phyloP scores from a whole-genome alignment of 1,284 basidiomycete genomes.

The Austroboletus olivaceoglutinosus region DNA sequence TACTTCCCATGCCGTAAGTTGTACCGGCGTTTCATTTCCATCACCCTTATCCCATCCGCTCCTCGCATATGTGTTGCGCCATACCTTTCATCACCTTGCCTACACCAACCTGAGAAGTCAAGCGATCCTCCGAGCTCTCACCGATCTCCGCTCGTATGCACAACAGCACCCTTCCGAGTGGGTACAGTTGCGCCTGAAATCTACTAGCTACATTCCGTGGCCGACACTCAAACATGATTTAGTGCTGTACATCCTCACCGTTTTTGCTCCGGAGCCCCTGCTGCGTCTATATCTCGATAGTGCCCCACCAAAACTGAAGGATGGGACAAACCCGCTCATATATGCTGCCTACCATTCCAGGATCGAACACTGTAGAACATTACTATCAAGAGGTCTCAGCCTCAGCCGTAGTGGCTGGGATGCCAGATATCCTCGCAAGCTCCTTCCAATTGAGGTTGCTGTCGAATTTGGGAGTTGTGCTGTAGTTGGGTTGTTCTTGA shows the following conservation, averaged over 20 bases:
- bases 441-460: slow-evolving; percentile 10
- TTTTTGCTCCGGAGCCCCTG: background rate
- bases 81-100: background rate
- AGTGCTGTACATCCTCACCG: slow-evolving; percentile 8
- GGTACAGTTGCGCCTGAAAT: background rate
- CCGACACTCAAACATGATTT: slow-evolving; percentile 7
- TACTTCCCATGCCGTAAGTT: too few relatives aligned
- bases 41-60: too few relatives aligned
- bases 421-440: too few relatives aligned
- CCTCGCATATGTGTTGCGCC: background rate
- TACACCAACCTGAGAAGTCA: too few relatives aligned
- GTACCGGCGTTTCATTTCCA: too few relatives aligned
- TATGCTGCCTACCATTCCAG: background rate
- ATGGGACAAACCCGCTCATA: slow-evolving; percentile 14
- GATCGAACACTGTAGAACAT: slow-evolving; percentile 1
- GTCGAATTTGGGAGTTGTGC: too few relatives aligned
- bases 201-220: too few relatives aligned
- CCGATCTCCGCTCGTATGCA: background rate
- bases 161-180: background rate
- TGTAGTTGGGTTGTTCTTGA: too few relatives aligned
- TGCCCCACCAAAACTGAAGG: background rate
- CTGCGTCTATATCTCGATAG: slow-evolving; percentile 1
- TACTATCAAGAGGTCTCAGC: slow-evolving; percentile 10
- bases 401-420: too few relatives aligned
- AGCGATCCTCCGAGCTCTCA: background rate